A percentile compares a stretch with the other conserved stretches of the same genome.
These are phyloP conservation scores for Aspergillus carlsbadensis DNA, from an alignment of 495 filamentous ascomycete species.

Conservation along the genomic window DNA sequence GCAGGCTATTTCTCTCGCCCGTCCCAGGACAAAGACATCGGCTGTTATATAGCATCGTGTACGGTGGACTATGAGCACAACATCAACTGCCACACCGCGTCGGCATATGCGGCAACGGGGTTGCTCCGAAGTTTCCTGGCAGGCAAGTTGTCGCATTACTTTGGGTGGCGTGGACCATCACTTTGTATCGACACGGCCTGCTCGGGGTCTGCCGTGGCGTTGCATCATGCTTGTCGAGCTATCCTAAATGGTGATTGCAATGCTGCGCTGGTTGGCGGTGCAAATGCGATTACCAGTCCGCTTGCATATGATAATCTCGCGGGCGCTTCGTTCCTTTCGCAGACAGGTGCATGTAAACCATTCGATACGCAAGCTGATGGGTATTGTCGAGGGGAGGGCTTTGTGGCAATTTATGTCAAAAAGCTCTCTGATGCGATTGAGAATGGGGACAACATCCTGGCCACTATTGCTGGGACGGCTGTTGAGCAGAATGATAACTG, in stretches of 20 bases:
- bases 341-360: constrained; percentile 59
- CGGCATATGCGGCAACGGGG: constrained; percentile 40
- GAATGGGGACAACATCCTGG: constrained; percentile 63
- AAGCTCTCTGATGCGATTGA: constrained; percentile 58
- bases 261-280: constrained; percentile 41
- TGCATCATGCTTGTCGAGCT: constrained; percentile 39
- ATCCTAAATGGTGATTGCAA: constrained; percentile 39
- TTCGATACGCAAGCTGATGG: constrained; percentile 71
- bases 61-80: constrained; percentile 42
- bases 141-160: constrained; percentile 41
- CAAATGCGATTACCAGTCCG: constrained; percentile 41
- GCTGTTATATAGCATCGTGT: constrained; percentile 34
- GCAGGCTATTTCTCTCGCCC: constrained; percentile 36
- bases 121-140: constrained; percentile 34
- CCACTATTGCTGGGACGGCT: constrained; percentile 57
- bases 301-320: constrained; percentile 35
- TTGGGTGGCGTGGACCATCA: constrained; percentile 51
- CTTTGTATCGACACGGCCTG: constrained; percentile 49
- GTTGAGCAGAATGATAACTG: constrained; percentile 68
- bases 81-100: constrained; percentile 30
- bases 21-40: constrained; percentile 22
- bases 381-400: constrained; percentile 70
- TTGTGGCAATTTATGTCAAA: constrained; percentile 66
- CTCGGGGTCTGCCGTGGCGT: constrained; percentile 41
- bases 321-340: constrained; percentile 38